A percentile compares a stretch with the other conserved stretches of the same genome.
Evolutionary conservation across 306 rosid species (phyloP).

Genomic region (Hippophae rhamnoides): DNA sequence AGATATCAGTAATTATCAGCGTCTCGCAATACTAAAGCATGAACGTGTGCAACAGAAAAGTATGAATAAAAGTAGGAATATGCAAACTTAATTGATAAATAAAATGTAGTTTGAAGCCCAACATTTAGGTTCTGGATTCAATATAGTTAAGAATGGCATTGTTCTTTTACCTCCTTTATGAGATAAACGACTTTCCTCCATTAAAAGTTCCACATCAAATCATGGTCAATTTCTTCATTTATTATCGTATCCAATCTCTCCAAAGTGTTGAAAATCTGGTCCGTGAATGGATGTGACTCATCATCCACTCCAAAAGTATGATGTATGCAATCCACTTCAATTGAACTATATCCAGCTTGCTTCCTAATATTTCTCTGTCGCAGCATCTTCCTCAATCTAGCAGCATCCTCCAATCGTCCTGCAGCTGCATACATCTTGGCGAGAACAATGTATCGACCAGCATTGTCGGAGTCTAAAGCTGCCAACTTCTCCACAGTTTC

Average conservation of each 20-base stretch:
- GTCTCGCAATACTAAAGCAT: too few relatives aligned
- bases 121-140: too few relatives aligned
- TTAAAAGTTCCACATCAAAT: too few relatives aligned
- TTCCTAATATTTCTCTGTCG: conserved; percentile 65
- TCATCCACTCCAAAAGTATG: conserved; percentile 50
- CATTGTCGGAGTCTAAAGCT: conserved; percentile 48
- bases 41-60: too few relatives aligned
- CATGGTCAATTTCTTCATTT: conserved; percentile 21
- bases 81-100: too few relatives aligned
- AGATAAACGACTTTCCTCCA: too few relatives aligned
- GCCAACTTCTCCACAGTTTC: conserved; percentile 55
- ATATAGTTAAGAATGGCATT: too few relatives aligned
- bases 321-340: conserved; percentile 50
- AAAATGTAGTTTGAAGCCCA: too few relatives aligned
- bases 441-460: conserved; percentile 52
- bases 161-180: too few relatives aligned
- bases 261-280: conserved; percentile 42
- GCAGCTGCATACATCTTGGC: conserved; percentile 68
- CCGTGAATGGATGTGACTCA: conserved; percentile 37
- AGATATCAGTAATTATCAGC: too few relatives aligned
- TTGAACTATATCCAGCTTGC: conserved; percentile 54
- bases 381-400: conserved; percentile 48
- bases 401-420: conserved; percentile 65
- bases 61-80: too few relatives aligned
- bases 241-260: conserved; percentile 35